These are phyloP conservation scores for Penicillium turbatum DNA, from an alignment of 495 filamentous ascomycete species.

Conservation along the genomic window DNA sequence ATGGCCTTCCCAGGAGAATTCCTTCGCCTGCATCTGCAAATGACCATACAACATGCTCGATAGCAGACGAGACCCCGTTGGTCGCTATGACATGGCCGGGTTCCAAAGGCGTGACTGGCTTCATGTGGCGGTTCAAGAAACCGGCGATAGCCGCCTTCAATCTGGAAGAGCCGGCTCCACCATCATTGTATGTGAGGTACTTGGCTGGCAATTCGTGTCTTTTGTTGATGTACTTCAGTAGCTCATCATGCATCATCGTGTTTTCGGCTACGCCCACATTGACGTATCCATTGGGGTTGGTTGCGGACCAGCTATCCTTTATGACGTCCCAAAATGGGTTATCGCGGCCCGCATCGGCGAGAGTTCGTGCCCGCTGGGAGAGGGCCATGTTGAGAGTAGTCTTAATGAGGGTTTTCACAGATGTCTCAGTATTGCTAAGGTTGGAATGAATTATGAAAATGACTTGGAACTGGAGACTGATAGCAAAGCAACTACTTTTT, in stretches of 20 bases:
- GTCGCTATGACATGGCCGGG: constrained; percentile 41
- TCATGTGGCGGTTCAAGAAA: constrained; percentile 43
- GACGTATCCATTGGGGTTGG: constrained; percentile 34
- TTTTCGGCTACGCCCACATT: constrained; percentile 42
- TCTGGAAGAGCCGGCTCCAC: constrained; percentile 27
- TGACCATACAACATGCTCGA: constrained; percentile 42
- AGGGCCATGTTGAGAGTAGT: constrained; percentile 11
- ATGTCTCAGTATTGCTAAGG: not conserved
- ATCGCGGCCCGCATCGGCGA: constrained; percentile 3
- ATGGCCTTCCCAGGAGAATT: constrained; percentile 47
- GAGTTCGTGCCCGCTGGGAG: constrained; percentile 21
- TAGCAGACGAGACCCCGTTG: constrained; percentile 45
- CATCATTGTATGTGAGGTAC: constrained; percentile 44
- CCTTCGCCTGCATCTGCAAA: constrained; percentile 47
- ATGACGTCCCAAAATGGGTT: constrained; percentile 28
- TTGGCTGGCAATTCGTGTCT: constrained; percentile 29
- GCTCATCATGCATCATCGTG: constrained; percentile 34
- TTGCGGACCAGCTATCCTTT: constrained; percentile 21
- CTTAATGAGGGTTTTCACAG: not conserved
- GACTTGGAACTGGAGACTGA: not conserved
- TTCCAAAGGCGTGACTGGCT: constrained; percentile 34
- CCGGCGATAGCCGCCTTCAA: constrained; percentile 41
- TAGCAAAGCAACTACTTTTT: not conserved
- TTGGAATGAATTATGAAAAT: not conserved
- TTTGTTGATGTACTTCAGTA: constrained; percentile 29